phyloP scores from a whole-genome alignment of 2,329 filamentous ascomycete genomes.

The Sporothrix protearum region DNA sequence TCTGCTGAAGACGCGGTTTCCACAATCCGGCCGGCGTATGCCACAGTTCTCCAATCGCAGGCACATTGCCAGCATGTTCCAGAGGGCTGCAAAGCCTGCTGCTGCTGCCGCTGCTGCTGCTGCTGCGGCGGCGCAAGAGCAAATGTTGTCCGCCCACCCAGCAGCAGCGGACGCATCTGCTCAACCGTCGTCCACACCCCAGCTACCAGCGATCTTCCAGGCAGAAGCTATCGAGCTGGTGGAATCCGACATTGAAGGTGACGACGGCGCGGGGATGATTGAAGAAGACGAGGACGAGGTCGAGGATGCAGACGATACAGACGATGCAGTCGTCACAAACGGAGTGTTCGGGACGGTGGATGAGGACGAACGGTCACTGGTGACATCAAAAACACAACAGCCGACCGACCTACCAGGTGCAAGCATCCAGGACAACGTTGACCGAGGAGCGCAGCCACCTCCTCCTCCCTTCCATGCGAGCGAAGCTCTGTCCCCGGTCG shows the following conservation, averaged over 20 bases:
- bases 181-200: not conserved
- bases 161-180: not conserved
- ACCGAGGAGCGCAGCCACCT: not conserved
- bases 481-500: not conserved
- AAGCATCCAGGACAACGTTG: not conserved
- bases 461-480: not conserved
- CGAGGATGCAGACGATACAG: not conserved
- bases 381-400: not conserved
- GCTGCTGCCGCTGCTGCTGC: not conserved
- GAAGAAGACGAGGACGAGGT: not conserved
- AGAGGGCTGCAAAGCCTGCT: not conserved
- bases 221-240: slow-evolving; percentile 14
- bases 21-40: slow-evolving; percentile 76
- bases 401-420: not conserved
- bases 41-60: slow-evolving; percentile 81
- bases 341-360: not conserved
- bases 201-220: slow-evolving; percentile 19
- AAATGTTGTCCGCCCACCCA: not conserved
- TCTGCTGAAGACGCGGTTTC: slow-evolving; percentile 46
- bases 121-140: no score
- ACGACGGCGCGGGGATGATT: not conserved
- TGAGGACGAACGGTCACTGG: not conserved
- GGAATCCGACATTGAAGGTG: slow-evolving; percentile 15
- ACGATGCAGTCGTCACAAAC: no score
- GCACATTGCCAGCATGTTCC: slow-evolving; percentile 92